Evolutionary conservation across 345 rosid genomes (phyloP), one percentile per base, ranked within the genome.

Genomic region (Ceriops tagal): DNA sequence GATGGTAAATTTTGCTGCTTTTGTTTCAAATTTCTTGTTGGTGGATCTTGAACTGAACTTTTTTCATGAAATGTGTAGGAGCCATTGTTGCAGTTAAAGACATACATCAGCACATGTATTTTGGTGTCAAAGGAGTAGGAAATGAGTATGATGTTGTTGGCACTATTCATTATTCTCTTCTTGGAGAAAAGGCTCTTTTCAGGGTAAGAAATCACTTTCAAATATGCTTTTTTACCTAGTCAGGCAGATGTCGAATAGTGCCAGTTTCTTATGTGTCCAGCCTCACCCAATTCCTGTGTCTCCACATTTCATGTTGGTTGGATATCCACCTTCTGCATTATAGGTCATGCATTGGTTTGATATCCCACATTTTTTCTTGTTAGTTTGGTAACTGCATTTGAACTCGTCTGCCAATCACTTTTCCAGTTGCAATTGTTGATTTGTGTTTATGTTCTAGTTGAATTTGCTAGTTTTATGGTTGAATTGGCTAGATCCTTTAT

Each of bases 11-110:
- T 60, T 53, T 65, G 65, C 16, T 26, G 0, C 11, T 4, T 21
- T 56, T 24, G 7, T 24, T 11, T 10, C 28, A 24, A 9, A 21
- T 56, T 56, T 24, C 59, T 26, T 56, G 16, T 59, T 66, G 67
- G 71, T 67, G 68, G 69, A 78, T 53, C 56, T 65, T 74, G 46
- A 66, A 66, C 58, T 70, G 35, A 66, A 62, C 51, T 58, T 57
- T 62, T 28, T 63, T 65, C 27, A 62, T 67, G 58, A 65, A 61
- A 64, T 73, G 61, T 66, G 43, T 80, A 93, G 98, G 98, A 63
- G 83, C 97, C 72, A 83, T 89, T 68, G 96, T 93, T 68, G 87
- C 93, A 52, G 82, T 93, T 73, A 96, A 89, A 83, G 98, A 93
- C 81, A 83, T 87, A 21, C 80, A 91, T 80, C 92, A 93, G 69